Base-by-base conservation (phyloP, 768 basidiomycete species). In the Coprinopsis cinerea region DNA sequence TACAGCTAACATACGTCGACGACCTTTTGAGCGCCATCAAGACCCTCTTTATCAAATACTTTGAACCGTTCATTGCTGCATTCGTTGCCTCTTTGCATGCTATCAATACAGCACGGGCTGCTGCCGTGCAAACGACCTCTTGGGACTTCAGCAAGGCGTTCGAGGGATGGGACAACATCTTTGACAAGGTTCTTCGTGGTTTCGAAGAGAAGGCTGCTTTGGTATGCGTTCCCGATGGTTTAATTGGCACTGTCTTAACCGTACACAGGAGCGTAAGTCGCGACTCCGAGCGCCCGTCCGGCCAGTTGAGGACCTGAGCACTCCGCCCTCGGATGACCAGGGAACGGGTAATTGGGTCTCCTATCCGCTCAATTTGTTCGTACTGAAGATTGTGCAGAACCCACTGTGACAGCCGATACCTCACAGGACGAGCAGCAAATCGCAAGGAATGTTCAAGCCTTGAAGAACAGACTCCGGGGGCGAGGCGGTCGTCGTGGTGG, bases 1-100 rank as follows among this genome's bases (percentile, higher is more conserved):
- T 99, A 15, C 93, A 95, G 53, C 77, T 99, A 30, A 85, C 92
- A 7, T 98, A 97, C 61, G 86, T 96, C 49, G 91, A 94, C 0
- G 88, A 92, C 37, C 82, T 99, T 17, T 76, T 99, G 22, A 68
- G 70, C 11, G 79, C 88, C 3, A 76, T 94, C 59, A 92, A 92
- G 60, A 70, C 81, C 0, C 75, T 95, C 39, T 99, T 98, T 61
- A 70, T 95, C 57, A 83, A 90, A 61, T 77, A 89, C 50, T 96
- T 91, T 59, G 79, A 87, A 56, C 90, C 91, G 0, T 86, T 92
- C 64, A 69, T 97, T 23, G 72, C 85, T 5, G 77, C 86, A 0
- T 89, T 98, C 56, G 83, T 93, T 34, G 82, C 87, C 5, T 92
- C 91, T 14, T 67, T 94, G 34, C 88, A 88, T 62, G 78, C 82